Evolutionary conservation across 1,139 yeast genomes (phyloP), one percentile per base, ranked within the genome.

Genomic region (Meyerozyma carpophila): DNA sequence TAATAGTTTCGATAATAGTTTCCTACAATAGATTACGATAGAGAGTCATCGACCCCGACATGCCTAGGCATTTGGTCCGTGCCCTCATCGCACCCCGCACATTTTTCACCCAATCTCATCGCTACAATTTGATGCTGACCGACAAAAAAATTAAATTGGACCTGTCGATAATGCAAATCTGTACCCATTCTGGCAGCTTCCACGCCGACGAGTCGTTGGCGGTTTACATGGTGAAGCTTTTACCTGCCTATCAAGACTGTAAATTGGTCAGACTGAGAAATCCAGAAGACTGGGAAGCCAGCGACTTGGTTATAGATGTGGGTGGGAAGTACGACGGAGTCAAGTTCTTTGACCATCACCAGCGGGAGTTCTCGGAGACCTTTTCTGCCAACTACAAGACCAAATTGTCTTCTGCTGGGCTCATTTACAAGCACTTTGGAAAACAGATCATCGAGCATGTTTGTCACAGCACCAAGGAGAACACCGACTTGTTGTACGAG

Each of bases 171-270:
- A 59, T 68, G 43, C 63, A 78, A 56, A 86, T 91, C 48, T 91
- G 96, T 57, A 91, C 97, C 13, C 97, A 90, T 60, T 87, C 94
- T 39, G 98, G 98, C 8, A 78, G 91, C 0, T 93, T 93, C 74
- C 98, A 93, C 59, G 98, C 98, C 18, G 98, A 93, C 65, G 98
- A 93, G 64, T 84, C 96, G n/a, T 75, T 94, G 47, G 98, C 98
- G 2, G 96, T 91, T 3, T 91, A 77, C 63, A 82, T 93, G 85
- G 71, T 93, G 47, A 80, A 77, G 55, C 70, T 80, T 26, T 70
- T 93, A 43, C 95, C 96, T 4, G 73, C 78, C 59, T 93, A 65
- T 64, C 61, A 77, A 44, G 73, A 81, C 47, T 83, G 95, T 11
- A 74, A 72, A 44, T 72, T 93, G 29, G 77, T 88, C 20, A 81